Evolutionary conservation across 441 rosid genomes (phyloP).

Genomic region (Flueggea neowawraea): DNA sequence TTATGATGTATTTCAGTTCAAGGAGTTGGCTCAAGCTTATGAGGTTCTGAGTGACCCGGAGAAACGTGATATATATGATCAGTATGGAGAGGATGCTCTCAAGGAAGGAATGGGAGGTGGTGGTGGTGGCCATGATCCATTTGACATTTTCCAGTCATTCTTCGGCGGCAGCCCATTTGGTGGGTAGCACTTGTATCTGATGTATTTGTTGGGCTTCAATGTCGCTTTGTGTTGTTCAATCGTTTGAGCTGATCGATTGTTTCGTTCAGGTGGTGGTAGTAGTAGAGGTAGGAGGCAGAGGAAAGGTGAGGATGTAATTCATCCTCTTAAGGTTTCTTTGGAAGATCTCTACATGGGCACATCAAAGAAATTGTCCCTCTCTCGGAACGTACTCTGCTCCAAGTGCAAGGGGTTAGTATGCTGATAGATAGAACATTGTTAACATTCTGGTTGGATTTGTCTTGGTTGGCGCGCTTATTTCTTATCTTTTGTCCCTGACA

Average conservation of each 20-base stretch:
- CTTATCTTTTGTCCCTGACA: background rate
- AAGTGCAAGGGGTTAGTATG: conserved; percentile 82
- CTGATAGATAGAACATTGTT: background rate
- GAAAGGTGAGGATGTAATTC: conserved; percentile 85
- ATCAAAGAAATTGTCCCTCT: conserved; percentile 73
- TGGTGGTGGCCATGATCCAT: conserved; percentile 80
- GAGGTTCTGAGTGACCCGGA: conserved; percentile 91
- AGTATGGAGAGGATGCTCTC: conserved; percentile 96
- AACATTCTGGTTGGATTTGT: background rate
- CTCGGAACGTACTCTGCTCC: conserved; percentile 69
- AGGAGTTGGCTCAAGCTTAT: conserved; percentile 96
- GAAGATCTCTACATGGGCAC: conserved; percentile 86
- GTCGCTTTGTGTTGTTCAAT: background rate
- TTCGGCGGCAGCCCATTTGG: conserved; percentile 86
- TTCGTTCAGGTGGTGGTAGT: conserved; percentile 56
- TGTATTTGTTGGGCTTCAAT: background rate
- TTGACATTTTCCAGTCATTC: conserved; percentile 91
- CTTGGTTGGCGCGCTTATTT: background rate
- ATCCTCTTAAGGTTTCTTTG: conserved; percentile 78
- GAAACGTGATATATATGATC: conserved; percentile 90
- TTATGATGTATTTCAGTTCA: conserved; percentile 44
- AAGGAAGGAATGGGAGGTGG: conserved; percentile 94
- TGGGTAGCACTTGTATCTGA: conserved; percentile 26
- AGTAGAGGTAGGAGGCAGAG: conserved; percentile 88
- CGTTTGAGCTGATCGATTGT: background rate